A percentile compares a stretch with the other conserved stretches of the same genome.
These are phyloP conservation scores for Carex arenaria DNA, from an alignment of 202 grass and related monocot species.

Conservation along the genomic window DNA sequence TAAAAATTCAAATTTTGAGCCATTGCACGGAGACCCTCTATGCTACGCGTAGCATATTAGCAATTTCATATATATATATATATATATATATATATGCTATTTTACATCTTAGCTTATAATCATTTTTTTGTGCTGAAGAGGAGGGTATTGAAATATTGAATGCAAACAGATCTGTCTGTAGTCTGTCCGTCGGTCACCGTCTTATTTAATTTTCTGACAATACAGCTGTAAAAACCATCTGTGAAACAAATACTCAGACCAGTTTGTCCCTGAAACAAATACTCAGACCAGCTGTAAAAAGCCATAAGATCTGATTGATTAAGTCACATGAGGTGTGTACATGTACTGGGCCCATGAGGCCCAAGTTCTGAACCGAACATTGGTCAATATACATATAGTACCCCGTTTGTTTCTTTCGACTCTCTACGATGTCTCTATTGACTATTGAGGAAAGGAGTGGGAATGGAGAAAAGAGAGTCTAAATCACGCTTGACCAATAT, in stretches of 20 bases:
- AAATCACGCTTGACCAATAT: too few species aligned
- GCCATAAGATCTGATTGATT: neutral
- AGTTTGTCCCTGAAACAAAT: neutral
- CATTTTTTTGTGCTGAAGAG: too few species aligned
- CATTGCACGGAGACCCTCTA: too few species aligned
- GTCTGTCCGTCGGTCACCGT: neutral
- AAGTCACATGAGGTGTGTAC: neutral
- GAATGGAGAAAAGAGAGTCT: too few species aligned
- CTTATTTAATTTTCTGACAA: slow-evolving; percentile 23
- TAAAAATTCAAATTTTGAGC: too few species aligned
- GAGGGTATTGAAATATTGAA: too few species aligned
- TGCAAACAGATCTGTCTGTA: neutral
- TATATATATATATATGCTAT: neutral
- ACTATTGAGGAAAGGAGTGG: too few species aligned
- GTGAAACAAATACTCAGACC: slow-evolving; percentile 1
- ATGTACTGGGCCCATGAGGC: neutral
- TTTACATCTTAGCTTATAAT: neutral
- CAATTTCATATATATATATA: too few species aligned
- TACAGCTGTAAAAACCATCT: slow-evolving; percentile 2
- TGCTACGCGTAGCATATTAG: too few species aligned
- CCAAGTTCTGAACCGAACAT: neutral
- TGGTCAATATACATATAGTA: neutral
- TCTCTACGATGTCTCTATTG: too few species aligned
- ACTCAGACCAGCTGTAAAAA: neutral
- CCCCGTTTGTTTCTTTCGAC: neutral